These are phyloP conservation scores for Gossypioides kirkii DNA, from an alignment of 345 rosid genomes.

Conservation along the genomic window DNA sequence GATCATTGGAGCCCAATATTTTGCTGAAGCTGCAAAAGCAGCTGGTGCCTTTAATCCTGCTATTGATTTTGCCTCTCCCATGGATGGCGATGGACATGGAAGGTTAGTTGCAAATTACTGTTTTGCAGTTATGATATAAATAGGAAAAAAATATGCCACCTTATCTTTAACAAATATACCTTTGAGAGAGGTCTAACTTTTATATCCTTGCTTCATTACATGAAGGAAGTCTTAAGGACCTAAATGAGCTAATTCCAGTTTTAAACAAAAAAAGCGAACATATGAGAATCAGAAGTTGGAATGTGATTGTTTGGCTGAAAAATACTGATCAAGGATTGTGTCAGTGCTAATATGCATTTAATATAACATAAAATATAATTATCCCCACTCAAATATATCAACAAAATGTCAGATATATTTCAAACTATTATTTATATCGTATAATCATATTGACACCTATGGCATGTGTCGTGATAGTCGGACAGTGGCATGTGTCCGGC, in stretches of 20 bases:
- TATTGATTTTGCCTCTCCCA: conserved; percentile 84
- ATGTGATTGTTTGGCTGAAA: neutral
- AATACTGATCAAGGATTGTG: neutral
- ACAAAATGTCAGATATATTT: neutral
- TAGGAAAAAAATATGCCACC: conserved; percentile 3
- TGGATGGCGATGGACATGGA: conserved; percentile 99
- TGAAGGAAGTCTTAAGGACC: neutral
- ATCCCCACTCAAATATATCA: neutral
- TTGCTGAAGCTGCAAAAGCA: conserved; percentile 93
- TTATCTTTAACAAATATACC: neutral
- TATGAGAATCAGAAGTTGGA: neutral
- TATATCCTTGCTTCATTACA: neutral
- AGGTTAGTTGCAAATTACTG: conserved; percentile 41
- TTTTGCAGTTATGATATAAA: conserved; percentile 1
- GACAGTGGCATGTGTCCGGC: no score
- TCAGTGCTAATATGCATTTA: neutral
- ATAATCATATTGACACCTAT: neutral
- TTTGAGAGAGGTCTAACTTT: neutral
- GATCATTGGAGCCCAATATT: conserved; percentile 98
- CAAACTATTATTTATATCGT: neutral
- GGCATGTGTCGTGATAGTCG: neutral
- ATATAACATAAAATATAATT: neutral
- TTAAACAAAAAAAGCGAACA: neutral
- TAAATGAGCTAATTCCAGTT: neutral
- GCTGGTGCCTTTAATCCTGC: conserved; percentile 86